phyloP scores from a whole-genome alignment of 768 basidiomycete species.

The Xerocomus potaroensis region DNA sequence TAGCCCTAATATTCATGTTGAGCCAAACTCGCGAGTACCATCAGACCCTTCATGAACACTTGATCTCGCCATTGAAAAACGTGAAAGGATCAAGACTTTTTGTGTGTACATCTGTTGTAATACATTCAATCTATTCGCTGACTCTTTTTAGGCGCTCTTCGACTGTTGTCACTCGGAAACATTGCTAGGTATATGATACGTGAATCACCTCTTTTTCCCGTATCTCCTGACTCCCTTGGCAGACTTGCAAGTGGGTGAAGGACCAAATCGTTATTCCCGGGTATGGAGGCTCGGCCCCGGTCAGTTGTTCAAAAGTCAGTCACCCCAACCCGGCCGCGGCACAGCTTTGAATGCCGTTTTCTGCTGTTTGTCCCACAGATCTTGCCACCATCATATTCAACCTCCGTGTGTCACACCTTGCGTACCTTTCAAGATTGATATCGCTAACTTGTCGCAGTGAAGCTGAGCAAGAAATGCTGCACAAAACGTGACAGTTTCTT shows the following conservation, averaged over 20 bases:
- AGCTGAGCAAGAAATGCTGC: slow-evolving; percentile 1
- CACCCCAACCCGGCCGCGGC: background rate
- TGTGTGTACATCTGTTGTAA: slow-evolving; percentile 8
- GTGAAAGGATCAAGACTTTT: slow-evolving; percentile 19
- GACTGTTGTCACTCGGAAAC: slow-evolving; percentile 31
- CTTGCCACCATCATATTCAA: background rate
- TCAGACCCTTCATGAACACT: slow-evolving; percentile 18
- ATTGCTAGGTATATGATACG: slow-evolving; percentile 17
- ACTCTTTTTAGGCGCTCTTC: slow-evolving; percentile 21
- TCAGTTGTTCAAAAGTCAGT: slow-evolving; percentile 14
- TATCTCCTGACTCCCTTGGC: background rate
- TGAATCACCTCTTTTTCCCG: background rate
- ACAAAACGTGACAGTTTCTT: background rate
- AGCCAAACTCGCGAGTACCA: background rate
- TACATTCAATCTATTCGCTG: background rate
- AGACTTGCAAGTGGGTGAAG: slow-evolving; percentile 17
- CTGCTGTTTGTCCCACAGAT: too few relatives aligned
- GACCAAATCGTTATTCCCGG: slow-evolving; percentile 16
- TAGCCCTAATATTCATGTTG: too few relatives aligned
- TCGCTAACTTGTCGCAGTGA: slow-evolving; percentile 4
- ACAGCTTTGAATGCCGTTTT: too few relatives aligned
- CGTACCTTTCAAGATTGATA: background rate
- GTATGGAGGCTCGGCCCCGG: slow-evolving; percentile 12
- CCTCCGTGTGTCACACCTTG: slow-evolving; percentile 9
- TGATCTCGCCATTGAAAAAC: slow-evolving; percentile 17